phyloP scores from a whole-genome alignment of 495 filamentous ascomycete species.

The Bathelium albidoporum region DNA sequence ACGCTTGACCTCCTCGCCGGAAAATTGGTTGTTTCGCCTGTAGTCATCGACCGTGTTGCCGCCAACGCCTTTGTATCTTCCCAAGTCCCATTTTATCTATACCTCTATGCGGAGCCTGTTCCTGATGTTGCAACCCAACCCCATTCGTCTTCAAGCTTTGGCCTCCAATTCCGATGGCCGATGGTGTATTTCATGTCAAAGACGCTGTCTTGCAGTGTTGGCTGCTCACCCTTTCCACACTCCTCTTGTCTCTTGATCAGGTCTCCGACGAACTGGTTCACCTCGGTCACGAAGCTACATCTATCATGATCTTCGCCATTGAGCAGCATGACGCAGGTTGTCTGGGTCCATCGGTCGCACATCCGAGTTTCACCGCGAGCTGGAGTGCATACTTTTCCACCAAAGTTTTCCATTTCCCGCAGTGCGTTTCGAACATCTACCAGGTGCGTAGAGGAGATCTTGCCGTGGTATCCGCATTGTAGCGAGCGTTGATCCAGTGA shows the following conservation, averaged over 20 bases:
- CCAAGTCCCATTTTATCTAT: not conserved
- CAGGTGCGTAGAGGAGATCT: not conserved
- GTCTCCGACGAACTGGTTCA: conserved; percentile 2
- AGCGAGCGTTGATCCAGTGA: not conserved
- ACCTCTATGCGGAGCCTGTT: not conserved
- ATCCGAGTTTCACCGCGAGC: not conserved
- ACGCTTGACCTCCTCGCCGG: not conserved
- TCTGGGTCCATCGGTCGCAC: conserved; percentile 4
- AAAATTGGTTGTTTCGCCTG: not conserved
- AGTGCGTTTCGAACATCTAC: not conserved
- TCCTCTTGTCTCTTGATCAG: not conserved
- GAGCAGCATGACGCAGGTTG: not conserved
- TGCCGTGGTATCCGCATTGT: not conserved
- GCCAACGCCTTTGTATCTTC: not conserved
- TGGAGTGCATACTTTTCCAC: not conserved
- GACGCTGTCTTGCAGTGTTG: conserved; percentile 3
- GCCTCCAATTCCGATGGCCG: conserved; percentile 2
- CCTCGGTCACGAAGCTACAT: conserved; percentile 1
- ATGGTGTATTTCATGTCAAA: conserved; percentile 3
- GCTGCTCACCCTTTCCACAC: not conserved
- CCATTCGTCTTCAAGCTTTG: not conserved
- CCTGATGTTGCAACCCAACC: conserved; percentile 2
- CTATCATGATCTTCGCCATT: not conserved
- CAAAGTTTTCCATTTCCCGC: not conserved
- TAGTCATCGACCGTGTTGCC: not conserved